These are phyloP conservation scores for Amaranthus hypochondriacus DNA, from an alignment of 148 eudicot genomes.

Conservation along the genomic window DNA sequence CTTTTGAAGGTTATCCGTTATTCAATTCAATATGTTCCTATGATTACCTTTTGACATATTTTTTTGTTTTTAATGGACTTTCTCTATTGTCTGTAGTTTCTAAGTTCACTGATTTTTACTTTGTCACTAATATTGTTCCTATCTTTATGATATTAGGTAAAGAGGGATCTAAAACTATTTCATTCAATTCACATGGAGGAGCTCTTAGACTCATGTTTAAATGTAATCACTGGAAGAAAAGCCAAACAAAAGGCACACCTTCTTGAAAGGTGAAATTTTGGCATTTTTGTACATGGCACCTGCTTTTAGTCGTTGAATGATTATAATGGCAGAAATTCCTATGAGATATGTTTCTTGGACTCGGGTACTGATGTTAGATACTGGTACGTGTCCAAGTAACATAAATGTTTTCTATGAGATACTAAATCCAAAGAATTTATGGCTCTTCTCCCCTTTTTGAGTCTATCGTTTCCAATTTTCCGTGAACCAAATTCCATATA, in stretches of 20 bases:
- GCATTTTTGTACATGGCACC: neutral
- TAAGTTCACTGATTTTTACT: neutral
- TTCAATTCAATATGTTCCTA: neutral
- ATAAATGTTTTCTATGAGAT: too few species aligned
- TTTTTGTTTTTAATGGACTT: neutral
- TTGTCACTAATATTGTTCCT: neutral
- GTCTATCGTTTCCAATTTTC: too few species aligned
- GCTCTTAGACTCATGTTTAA: conserved; percentile 58
- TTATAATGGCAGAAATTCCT: too few species aligned
- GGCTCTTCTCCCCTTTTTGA: too few species aligned
- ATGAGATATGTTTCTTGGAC: too few species aligned
- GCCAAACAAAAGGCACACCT: conserved; percentile 76
- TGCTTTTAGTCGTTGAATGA: too few species aligned
- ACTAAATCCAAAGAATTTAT: too few species aligned
- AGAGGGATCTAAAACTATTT: conserved; percentile 74
- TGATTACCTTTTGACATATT: neutral
- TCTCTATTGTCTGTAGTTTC: neutral
- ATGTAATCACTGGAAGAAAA: conserved; percentile 55
- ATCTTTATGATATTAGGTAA: conserved; percentile 46
- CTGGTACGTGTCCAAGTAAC: too few species aligned
- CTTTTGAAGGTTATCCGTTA: conserved; percentile 76
- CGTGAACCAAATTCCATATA: too few species aligned
- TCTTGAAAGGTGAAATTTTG: conserved; percentile 51
- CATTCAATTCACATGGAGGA: conserved; percentile 56
- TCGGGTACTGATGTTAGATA: too few species aligned